Conservation (phyloP, 352 stramenopile genomes). For the Globisporangium okanoganense region DNA sequence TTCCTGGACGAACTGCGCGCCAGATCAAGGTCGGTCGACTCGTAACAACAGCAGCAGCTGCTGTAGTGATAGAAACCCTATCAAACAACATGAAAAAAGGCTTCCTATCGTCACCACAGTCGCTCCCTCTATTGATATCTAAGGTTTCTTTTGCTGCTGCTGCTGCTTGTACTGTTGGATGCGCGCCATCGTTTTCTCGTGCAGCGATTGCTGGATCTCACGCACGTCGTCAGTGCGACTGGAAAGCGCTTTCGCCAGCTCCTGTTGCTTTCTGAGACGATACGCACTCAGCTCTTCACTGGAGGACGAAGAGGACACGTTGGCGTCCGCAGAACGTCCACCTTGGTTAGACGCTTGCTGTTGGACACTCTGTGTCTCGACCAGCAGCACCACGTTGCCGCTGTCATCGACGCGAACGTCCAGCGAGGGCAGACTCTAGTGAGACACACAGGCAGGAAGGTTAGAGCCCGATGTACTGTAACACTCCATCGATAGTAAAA, state of each 20-base stretch:
- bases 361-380: conserved; percentile 8
- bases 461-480: too few species aligned
- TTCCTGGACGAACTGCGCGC: conserved; percentile 14
- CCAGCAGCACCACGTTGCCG: conserved; percentile 37
- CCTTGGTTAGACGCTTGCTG: not conserved
- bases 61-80: not conserved
- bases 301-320: not conserved
- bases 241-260: conserved; percentile 37
- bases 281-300: conserved; percentile 29
- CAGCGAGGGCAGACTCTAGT: conserved; percentile 37
- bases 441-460: too few species aligned
- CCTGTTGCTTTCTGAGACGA: conserved; percentile 34
- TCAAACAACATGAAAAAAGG: not conserved
- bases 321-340: not conserved
- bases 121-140: not conserved
- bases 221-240: conserved; percentile 41
- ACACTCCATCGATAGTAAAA: too few species aligned
- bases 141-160: not conserved
- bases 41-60: not conserved
- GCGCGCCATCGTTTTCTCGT: conserved; percentile 54
- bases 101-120: not conserved
- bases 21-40: conserved; percentile 4
- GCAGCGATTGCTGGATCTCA: conserved; percentile 44
- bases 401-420: conserved; percentile 31
- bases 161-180: conserved; percentile 33